Evolutionary conservation across 805 yeast species (phyloP), one percentile per base, ranked within the genome.

Genomic region (Metschnikowia cerradonensis): DNA sequence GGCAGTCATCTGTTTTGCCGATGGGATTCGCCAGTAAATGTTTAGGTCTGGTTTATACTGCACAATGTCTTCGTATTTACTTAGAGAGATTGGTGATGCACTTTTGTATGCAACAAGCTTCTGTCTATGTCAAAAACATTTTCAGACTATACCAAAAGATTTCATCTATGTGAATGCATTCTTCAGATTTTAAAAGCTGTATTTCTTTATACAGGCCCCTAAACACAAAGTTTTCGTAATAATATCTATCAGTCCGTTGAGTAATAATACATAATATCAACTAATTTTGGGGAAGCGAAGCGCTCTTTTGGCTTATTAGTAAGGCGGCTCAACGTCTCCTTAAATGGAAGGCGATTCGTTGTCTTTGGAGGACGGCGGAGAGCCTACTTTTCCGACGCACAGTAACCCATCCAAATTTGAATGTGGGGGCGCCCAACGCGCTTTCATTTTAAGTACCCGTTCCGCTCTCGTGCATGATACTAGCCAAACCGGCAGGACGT

Each of bases 1-100:
- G 83, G 99, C 99, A 1, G 97, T 94, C 15, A 82, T 92, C 39
- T 57, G 62, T 40, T 59, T 53, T 46, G 30, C 41, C 13, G 49
- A 41, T n/a, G 57, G 57, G 2, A 10, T 38, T 31, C 41, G 30
- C 26, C 19, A 19, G 13, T 39, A 39, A 39, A 17, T 17, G 20
- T 7, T 17, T 19, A 34, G 10, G n/a, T 15, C 19, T 14, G n/a
- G 15, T 34, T 35, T 17, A 17, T 17, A 7, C 36, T 34, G 19
- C 11, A 34, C 11, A n/a, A 34, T 35, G 38, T 20, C 38, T n/a
- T 34, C 17, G 19, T 26, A 8, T 26, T 34, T 34, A 34, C 36
- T 15, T 8, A 34, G 7, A 34, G 19, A 34, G 19, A 34, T 10
- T 36, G 22, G 19, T 36, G 22, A 13, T 14, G 13, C n/a, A 7